These are phyloP conservation scores for Chamaecrista fasciculata DNA, from an alignment of 306 rosid genomes.

Conservation along the genomic window DNA sequence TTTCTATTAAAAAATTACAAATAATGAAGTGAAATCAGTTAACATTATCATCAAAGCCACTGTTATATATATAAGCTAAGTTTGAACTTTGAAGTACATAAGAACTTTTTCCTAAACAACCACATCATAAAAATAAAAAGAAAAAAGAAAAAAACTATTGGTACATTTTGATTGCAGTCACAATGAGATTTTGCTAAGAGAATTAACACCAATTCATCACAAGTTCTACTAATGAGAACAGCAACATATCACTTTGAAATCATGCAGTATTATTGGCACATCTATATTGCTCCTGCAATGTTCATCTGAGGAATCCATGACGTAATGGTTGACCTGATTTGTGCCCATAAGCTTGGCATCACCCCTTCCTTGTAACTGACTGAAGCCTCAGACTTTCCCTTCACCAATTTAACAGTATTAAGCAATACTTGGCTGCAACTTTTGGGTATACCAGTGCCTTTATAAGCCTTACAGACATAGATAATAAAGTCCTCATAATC, in stretches of 20 bases:
- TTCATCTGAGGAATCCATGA: conserved; percentile 46
- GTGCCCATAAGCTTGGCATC: conserved; percentile 27
- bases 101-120: too few species aligned
- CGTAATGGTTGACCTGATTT: conserved; percentile 41
- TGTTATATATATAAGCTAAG: too few species aligned
- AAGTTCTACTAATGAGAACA: not conserved
- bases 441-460: conserved; percentile 42
- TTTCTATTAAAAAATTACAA: too few species aligned
- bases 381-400: conserved; percentile 24
- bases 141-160: too few species aligned
- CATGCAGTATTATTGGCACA: not conserved
- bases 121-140: too few species aligned
- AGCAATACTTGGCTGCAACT: conserved; percentile 48
- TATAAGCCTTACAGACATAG: conserved; percentile 73
- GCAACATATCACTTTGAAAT: conserved; percentile 9
- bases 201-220: not conserved
- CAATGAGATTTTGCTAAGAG: not conserved
- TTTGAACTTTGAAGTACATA: too few species aligned
- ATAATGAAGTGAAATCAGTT: too few species aligned
- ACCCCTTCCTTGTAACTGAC: conserved; percentile 33
- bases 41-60: too few species aligned
- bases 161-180: not conserved
- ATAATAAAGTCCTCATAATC: conserved; percentile 69
- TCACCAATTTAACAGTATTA: conserved; percentile 18
- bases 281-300: conserved; percentile 30